Conservation (phyloP, 139 green algal genomes). For the Chlamydomonas sphaeroides region DNA sequence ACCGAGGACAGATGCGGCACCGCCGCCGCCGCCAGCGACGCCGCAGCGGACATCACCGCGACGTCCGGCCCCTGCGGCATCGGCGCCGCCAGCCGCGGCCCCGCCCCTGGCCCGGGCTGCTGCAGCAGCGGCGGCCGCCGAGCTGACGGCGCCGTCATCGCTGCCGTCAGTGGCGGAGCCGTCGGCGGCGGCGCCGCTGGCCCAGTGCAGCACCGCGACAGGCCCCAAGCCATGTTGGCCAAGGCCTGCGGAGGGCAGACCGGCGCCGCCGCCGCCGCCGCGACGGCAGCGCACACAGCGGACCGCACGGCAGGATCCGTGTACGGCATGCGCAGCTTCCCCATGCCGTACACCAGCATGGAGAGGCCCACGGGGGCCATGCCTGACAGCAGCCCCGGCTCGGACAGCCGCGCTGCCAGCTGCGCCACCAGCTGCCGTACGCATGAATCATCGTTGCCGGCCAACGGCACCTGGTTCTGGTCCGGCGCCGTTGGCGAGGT, state of each 20-base stretch:
- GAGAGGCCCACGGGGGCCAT: conserved; percentile 24
- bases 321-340: conserved; percentile 2
- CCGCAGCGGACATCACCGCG: neutral
- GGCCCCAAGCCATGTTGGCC: conserved; percentile 22
- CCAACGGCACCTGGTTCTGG: too few relatives aligned
- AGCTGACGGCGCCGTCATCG: neutral
- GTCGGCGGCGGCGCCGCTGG: neutral
- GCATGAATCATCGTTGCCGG: too few relatives aligned
- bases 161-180: neutral
- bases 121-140: neutral
- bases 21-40: neutral
- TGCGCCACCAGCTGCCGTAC: conserved; percentile 2
- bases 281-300: conserved; percentile 1
- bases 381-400: conserved; percentile 16
- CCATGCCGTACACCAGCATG: conserved; percentile 37
- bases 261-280: neutral
- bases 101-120: too few relatives aligned
- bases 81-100: neutral
- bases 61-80: too few relatives aligned
- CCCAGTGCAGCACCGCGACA: conserved; percentile 1
- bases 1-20: neutral
- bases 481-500: too few relatives aligned
- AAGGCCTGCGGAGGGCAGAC: neutral
- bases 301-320: neutral
- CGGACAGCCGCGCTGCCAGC: neutral